These are phyloP conservation scores for Davidsoniella australis DNA, from an alignment of 2,329 filamentous ascomycete genomes.

Conservation along the genomic window DNA sequence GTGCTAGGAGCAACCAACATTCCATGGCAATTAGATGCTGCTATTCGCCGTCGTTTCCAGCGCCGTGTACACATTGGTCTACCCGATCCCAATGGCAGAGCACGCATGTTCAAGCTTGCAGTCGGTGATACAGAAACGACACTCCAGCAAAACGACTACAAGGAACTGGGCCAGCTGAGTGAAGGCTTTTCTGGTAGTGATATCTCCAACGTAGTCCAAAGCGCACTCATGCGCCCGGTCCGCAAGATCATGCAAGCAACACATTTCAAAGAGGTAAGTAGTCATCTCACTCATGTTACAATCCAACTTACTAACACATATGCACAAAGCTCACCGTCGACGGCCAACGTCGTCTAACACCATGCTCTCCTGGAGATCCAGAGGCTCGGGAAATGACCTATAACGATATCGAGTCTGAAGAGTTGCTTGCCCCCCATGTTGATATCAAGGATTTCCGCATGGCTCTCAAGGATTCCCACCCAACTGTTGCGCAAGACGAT, in stretches of 20 bases:
- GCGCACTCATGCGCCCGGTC: slow-evolving; percentile 93
- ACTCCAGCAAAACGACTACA: slow-evolving; percentile 60
- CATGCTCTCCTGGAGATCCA: slow-evolving; percentile 80
- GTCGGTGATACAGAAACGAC: slow-evolving; percentile 88
- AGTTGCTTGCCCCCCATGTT: slow-evolving; percentile 72
- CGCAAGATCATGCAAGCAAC: slow-evolving; percentile 94
- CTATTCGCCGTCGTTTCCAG: slow-evolving; percentile 91
- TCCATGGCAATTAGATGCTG: slow-evolving; percentile 93
- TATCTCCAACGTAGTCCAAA: slow-evolving; percentile 89
- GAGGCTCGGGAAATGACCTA: slow-evolving; percentile 88
- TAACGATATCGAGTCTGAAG: slow-evolving; percentile 69
- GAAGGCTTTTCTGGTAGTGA: slow-evolving; percentile 94
- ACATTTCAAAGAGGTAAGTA: slow-evolving; percentile 78
- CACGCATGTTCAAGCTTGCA: slow-evolving; percentile 87
- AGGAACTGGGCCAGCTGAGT: slow-evolving; percentile 60
- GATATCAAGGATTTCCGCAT: slow-evolving; percentile 84
- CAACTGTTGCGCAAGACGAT: slow-evolving; percentile 80
- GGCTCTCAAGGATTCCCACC: slow-evolving; percentile 72
- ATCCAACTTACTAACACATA: slow-evolving; percentile 12
- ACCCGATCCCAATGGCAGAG: slow-evolving; percentile 71
- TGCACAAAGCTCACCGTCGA: slow-evolving; percentile 49
- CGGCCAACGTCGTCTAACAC: slow-evolving; percentile 52
- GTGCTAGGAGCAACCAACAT: slow-evolving; percentile 97
- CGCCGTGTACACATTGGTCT: slow-evolving; percentile 88
- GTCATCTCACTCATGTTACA: neutral